A percentile compares a stretch with the other conserved stretches of the same genome.
Conservation (phyloP, 371 early-diverging fungal species). For the Massospora cicadina region DNA sequence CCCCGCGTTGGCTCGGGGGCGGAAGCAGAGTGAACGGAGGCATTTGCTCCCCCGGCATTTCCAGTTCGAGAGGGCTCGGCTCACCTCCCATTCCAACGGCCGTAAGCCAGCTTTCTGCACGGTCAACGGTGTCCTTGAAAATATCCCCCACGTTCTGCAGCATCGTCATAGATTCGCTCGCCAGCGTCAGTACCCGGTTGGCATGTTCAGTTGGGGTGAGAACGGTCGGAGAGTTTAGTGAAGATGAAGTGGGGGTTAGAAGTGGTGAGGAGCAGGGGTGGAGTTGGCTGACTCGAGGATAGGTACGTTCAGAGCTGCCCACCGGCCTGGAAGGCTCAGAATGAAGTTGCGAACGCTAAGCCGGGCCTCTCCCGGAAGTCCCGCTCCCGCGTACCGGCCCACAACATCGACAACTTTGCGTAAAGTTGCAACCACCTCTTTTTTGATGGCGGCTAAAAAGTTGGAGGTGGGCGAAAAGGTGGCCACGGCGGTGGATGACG, state of each 20-base stretch:
- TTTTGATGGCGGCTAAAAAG: constrained; percentile 38
- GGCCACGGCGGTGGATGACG: constrained; percentile 16
- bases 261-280: constrained; percentile 11
- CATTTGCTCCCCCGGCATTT: background rate
- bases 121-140: constrained; percentile 57
- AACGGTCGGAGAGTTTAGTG: constrained; percentile 7
- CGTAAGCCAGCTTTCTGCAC: constrained; percentile 61
- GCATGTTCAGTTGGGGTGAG: constrained; percentile 34
- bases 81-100: constrained; percentile 29
- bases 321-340: constrained; percentile 64
- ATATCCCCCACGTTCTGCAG: constrained; percentile 55
- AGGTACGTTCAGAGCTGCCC: constrained; percentile 38
- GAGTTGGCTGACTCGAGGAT: constrained; percentile 15
- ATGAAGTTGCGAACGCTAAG: constrained; percentile 70
- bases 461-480: constrained; percentile 17
- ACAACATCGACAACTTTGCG: constrained; percentile 76
- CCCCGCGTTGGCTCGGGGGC: background rate
- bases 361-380: constrained; percentile 72
- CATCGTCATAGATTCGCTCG: constrained; percentile 68
- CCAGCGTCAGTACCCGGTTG: constrained; percentile 46
- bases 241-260: constrained; percentile 11
- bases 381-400: constrained; percentile 67
- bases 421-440: constrained; percentile 71
- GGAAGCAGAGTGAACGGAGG: constrained; percentile 3
- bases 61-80: background rate